Evolutionary conservation across 2,329 filamentous ascomycete genomes (phyloP), one percentile per base, ranked within the genome.

Genomic region (Myriosclerotinia duriaeana): DNA sequence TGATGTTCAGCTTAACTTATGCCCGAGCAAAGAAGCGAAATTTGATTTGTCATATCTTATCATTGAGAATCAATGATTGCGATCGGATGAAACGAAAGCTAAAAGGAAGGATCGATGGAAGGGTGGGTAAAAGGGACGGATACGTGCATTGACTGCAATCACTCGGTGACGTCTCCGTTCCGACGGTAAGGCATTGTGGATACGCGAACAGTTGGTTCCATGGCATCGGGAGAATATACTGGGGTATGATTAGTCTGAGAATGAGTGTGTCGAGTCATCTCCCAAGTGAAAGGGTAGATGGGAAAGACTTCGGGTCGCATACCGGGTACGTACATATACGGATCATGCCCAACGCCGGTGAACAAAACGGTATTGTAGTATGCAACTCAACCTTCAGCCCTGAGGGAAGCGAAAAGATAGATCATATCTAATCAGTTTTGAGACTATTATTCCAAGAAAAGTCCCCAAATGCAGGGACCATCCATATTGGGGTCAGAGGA

Each of bases 391-490:
- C 4, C 15, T 38, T 22, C 34, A 50, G 30, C 20, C 7, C 44
- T 48, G 56, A 38, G 20, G 4, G 11, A 5, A 11, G 30, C 22
- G 30, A 40, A 22, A 38, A 36, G 42, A 36, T 22, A 50, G 14
- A 50, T 50, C 44, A 61, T 50, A 50, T 61, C 58, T 26, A 38
- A 50, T 61, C 58, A 20, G 14, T 50, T 20, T 38, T 40, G 30
- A 61, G n/a, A 38, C 15, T 22, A 8, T 48, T 22, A 8, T 48
- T 60, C 20, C n/a, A 46, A 50, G 46, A 50, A 61, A 22, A 40
- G 11, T 17, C 15, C n/a, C n/a, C 5, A 61, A 38, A 61, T 61
- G 44, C 58, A 61, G 58, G 58, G 58, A 50, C 58, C 44, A 38
- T 61, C n/a, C 14, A 22, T 30, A 12, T 34, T 60, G 12, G 20